Evolutionary conservation across 495 filamentous ascomycete species (phyloP).

Genomic region (Hyphodiscus hymeniophilus): DNA sequence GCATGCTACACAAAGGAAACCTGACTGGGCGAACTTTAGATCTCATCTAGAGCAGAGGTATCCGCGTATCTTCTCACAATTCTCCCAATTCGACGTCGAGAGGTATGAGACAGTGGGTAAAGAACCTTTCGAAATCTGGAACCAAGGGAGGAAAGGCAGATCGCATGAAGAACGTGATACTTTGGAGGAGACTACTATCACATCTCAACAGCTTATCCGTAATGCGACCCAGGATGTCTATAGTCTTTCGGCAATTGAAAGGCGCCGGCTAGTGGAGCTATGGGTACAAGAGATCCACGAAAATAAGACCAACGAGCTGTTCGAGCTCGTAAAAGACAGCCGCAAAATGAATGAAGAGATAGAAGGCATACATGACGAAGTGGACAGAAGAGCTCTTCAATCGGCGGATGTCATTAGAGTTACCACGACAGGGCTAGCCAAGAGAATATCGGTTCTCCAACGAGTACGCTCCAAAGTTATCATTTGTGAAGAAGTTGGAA

Average conservation of each 20-base stretch:
- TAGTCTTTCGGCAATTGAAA: constrained; percentile 1
- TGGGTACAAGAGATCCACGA: constrained; percentile 13
- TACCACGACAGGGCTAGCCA: constrained; percentile 67
- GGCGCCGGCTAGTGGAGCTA: constrained; percentile 4
- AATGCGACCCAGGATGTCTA: constrained; percentile 7
- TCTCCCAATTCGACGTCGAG: constrained; percentile 4
- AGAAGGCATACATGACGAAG: constrained; percentile 36
- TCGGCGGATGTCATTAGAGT: constrained; percentile 59
- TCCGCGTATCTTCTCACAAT: constrained; percentile 11
- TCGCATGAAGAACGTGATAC: neutral
- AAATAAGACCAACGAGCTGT: constrained; percentile 26
- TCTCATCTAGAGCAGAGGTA: constrained; percentile 4
- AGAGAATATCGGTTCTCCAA: constrained; percentile 52
- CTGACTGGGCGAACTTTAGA: constrained; percentile 5
- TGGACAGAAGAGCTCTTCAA: constrained; percentile 43
- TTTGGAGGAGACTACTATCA: constrained; percentile 2
- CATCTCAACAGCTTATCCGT: constrained; percentile 1
- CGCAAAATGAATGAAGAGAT: constrained; percentile 23
- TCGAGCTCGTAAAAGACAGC: constrained; percentile 24
- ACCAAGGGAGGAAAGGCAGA: neutral
- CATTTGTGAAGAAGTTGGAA: constrained; percentile 70
- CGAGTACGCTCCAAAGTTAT: constrained; percentile 57
- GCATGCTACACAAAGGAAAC: constrained; percentile 1
- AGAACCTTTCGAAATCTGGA: constrained; percentile 15
- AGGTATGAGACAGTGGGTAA: constrained; percentile 12